Evolutionary conservation across 176 grass and related monocot genomes (phyloP).

Genomic region (Triticum dicoccoides): DNA sequence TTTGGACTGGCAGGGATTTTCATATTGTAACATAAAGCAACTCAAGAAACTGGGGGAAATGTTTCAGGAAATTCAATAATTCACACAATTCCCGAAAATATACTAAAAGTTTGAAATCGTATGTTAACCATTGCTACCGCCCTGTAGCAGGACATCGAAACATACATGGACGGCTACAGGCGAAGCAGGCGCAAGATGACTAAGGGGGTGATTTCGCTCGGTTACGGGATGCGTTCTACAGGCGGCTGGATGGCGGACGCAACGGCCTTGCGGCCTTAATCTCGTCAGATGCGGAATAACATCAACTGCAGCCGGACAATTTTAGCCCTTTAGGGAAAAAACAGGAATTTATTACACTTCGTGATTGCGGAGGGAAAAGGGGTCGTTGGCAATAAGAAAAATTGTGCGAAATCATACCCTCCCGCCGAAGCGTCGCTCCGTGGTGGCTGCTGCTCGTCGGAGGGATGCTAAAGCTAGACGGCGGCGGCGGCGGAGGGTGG

Average conservation of each 20-base stretch:
- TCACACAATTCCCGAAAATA: background rate
- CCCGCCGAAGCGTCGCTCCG: background rate
- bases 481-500: background rate
- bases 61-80: too few relatives aligned
- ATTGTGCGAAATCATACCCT: background rate
- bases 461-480: background rate
- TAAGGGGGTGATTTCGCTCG: background rate
- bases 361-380: background rate
- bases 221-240: background rate
- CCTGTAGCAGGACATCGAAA: background rate
- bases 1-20: background rate
- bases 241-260: background rate
- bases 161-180: background rate
- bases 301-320: background rate
- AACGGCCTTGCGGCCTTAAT: background rate
- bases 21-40: too few relatives aligned
- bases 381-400: background rate
- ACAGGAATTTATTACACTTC: background rate
- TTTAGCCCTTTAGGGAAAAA: background rate
- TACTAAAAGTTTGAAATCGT: background rate
- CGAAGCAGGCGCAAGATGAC: background rate
- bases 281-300: background rate
- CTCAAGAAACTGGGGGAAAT: too few relatives aligned
- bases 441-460: conserved; percentile 13
- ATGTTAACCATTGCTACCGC: too few relatives aligned